Base-by-base conservation (phyloP, 2,329 filamentous ascomycete species). In the Microdochium nivale region DNA sequence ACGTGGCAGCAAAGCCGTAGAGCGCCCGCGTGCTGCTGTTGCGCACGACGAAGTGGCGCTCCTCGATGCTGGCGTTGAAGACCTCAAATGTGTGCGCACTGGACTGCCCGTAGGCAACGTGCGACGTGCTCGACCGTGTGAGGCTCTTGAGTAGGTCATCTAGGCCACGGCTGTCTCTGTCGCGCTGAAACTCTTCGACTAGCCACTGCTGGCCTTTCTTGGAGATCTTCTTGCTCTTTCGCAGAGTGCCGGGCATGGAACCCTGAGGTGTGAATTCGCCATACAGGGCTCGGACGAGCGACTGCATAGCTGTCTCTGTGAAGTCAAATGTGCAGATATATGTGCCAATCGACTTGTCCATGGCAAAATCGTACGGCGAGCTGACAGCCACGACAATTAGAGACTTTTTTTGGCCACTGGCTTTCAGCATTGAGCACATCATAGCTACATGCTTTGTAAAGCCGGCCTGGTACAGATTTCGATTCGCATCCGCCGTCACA, bases 261-360 rank as follows among this genome's bases (percentile, higher is more conserved):
- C 81, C 82, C 27, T 73, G 72, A 0, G 82, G 80, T 10, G 71
- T 68, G 51, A 79, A 76, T 54, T 95, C 88, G 10, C 91, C 91
- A 59, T 92, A 92, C 0, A 96, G 71, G 0, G 89, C 87, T 53
- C 89, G 84, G 19, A 95, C 89, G 3, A 96, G 73, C 1, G 90
- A 88, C 54, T 87, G 84, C 71, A 96, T 81, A 19, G 92, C 90
- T 8, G 88, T 92, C 60, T 96, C 92, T 0, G 92, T 96, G 62
- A 96, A 96, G 70, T 96, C 91, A 66, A 95, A 96, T 0, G 91
- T 96, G 72, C 92, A 96, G 40, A 97, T 79, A 61, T 96, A 96
- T 1, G 91, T 96, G 5, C 88, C 88, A 40, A 97, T 92, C 1
- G 84, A 84, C 57, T 87, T 86, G 62, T 97, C 92, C 80, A 92